Evolutionary conservation across 805 yeast species (phyloP), one percentile per base, ranked within the genome.

Genomic region (Candida verbasci): DNA sequence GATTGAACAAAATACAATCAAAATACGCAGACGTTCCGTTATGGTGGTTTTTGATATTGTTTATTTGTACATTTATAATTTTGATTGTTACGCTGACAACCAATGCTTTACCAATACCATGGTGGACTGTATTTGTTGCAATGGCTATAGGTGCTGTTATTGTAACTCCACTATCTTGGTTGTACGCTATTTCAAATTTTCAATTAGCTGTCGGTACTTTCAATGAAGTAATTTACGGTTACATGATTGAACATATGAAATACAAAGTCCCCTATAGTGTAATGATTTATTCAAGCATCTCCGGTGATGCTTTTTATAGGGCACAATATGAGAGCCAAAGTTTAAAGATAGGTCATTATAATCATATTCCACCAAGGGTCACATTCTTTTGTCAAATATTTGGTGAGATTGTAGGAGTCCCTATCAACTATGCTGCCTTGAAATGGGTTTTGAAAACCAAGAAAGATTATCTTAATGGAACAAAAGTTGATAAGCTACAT

Each of bases 171-270:
- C 54, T 71, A 49, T 61, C 70, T 25, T 70, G 72, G 58, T 46
- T 71, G n/a, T 71, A 66, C 40, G 77, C 76, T 0, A 52, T 65
- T n/a, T 66, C 75, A 4, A 71, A 70, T 45, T 71, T 71, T 48
- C 76, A 71, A 42, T 52, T 71, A 23, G 68, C 76, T 1, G 66
- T 70, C 20, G 76, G 76, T 2, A 63, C 74, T 0, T 66, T 70
- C 41, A 70, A 71, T 41, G 76, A 70, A 44, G 54, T 71, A 22
- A 40, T 68, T 2, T 71, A 67, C 40, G 76, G 76, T 0, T 48
- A 56, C 24, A 56, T 71, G 62, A 56, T 68, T 6, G 68, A 69
- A 43, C 47, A 49, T 16, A 21, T 38, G 3, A 23, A 39, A 9
- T 40, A 48, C 21, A 56, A 51, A 35, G 74, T 70, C 37, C 75